These are phyloP conservation scores for Terana coerulea DNA, from an alignment of 768 basidiomycete species.

Conservation along the genomic window DNA sequence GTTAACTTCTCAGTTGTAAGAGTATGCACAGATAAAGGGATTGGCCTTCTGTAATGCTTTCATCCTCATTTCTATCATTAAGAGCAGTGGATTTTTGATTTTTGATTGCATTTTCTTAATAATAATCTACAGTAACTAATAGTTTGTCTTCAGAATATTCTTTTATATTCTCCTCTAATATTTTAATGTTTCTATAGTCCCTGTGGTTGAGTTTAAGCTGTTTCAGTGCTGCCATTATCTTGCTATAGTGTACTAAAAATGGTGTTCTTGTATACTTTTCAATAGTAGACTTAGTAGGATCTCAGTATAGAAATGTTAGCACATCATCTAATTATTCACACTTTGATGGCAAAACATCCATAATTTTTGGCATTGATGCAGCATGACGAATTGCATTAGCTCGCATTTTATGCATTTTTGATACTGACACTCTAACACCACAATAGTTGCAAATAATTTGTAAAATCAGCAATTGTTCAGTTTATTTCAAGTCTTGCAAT, in stretches of 20 bases:
- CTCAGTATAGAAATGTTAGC: conserved; percentile 29
- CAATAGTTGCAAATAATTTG: too few relatives aligned
- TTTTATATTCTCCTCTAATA: conserved; percentile 16
- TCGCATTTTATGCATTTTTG: too few relatives aligned
- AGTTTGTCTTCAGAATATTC: conserved; percentile 19
- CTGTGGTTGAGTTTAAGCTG: conserved; percentile 17
- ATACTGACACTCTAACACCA: too few relatives aligned
- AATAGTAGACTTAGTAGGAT: conserved; percentile 24
- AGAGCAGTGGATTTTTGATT: conserved; percentile 13
- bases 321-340: conserved; percentile 30
- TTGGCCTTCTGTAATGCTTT: conserved; percentile 26
- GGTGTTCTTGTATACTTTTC: conserved; percentile 21
- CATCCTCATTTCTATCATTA: conserved; percentile 27
- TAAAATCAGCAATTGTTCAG: too few relatives aligned
- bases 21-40: conserved; percentile 27
- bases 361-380: conserved; percentile 29
- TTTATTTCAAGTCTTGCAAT: too few relatives aligned
- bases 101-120: not conserved
- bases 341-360: conserved; percentile 29
- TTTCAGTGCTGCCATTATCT: conserved; percentile 9
- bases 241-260: conserved; percentile 11
- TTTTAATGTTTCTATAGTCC: conserved; percentile 14
- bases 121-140: conserved; percentile 17
- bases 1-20: conserved; percentile 22
- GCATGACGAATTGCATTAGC: too few relatives aligned